A percentile compares a stretch with the other conserved stretches of the same genome.
Evolutionary conservation across 163 green algal species (phyloP).

Genomic region (Botryococcus braunii): DNA sequence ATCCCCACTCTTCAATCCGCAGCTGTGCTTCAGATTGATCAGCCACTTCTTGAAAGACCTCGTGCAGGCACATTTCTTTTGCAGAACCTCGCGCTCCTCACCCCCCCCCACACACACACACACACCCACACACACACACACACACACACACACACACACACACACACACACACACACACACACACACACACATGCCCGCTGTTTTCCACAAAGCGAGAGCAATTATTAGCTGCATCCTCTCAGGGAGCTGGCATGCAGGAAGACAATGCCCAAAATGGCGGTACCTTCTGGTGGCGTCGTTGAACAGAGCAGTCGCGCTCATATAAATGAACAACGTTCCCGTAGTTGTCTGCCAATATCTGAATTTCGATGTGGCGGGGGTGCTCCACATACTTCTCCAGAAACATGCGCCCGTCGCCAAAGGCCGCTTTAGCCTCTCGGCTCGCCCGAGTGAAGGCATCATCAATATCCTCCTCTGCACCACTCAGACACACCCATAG

Average conservation of each 20-base stretch:
- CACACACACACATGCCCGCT: too few relatives aligned
- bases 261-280: too few relatives aligned
- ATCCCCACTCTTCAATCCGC: too few relatives aligned
- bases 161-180: neutral
- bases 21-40: too few relatives aligned
- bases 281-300: conserved; percentile 85
- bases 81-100: too few relatives aligned
- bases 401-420: conserved; percentile 87
- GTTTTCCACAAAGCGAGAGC: too few relatives aligned
- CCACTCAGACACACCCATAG: neutral
- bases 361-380: conserved; percentile 64
- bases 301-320: conserved; percentile 93
- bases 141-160: neutral
- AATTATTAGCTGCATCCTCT: too few relatives aligned
- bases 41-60: too few relatives aligned
- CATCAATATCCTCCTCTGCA: conserved; percentile 53
- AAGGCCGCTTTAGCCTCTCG: conserved; percentile 82
- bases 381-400: conserved; percentile 87
- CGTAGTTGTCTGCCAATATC: conserved; percentile 84
- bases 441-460: conserved; percentile 59
- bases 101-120: too few relatives aligned
- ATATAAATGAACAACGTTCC: conserved; percentile 89
- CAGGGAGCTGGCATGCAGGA: too few relatives aligned
- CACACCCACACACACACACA: too few relatives aligned
- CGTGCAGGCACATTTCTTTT: too few relatives aligned